These are phyloP conservation scores for Aspergillus sp. DNA, from an alignment of 2,329 filamentous ascomycete species.

Conservation along the genomic window DNA sequence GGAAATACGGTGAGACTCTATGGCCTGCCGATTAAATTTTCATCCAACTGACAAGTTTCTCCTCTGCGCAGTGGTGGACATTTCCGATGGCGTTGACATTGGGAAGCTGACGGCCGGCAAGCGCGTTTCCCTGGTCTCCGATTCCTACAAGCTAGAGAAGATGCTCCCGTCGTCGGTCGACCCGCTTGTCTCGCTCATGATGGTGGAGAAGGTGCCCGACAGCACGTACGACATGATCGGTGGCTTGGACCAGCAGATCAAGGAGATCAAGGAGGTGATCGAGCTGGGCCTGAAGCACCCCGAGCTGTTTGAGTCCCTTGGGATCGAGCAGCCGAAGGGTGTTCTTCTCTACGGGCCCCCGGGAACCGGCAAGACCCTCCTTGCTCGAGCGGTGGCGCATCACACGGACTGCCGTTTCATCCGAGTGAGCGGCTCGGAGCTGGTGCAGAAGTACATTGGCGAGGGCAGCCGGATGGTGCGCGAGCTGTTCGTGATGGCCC, in stretches of 20 bases:
- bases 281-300: constrained; percentile 97
- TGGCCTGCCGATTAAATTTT: constrained; percentile 1
- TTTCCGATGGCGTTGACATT: constrained; percentile 89
- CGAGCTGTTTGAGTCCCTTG: constrained; percentile 96
- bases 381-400: constrained; percentile 91
- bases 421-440: constrained; percentile 85
- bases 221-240: constrained; percentile 99
- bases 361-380: constrained; percentile 90
- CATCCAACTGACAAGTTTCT: constrained; percentile 5
- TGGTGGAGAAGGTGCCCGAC: constrained; percentile 99
- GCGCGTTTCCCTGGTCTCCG: constrained; percentile 89
- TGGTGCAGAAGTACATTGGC: constrained; percentile 99
- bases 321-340: constrained; percentile 96
- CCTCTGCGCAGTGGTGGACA: constrained; percentile 67
- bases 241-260: constrained; percentile 96
- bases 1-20: constrained; percentile 79
- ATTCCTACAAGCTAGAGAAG: constrained; percentile 98
- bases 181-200: constrained; percentile 97
- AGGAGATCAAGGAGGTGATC: constrained; percentile 99
- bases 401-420: constrained; percentile 99
- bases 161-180: constrained; percentile 97
- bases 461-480: constrained; percentile 97
- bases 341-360: constrained; percentile 93
- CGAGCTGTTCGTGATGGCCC: constrained; percentile 97
- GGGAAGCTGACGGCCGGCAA: constrained; percentile 94